Conservation (phyloP, 768 basidiomycete species). For the Lactarius vividus region DNA sequence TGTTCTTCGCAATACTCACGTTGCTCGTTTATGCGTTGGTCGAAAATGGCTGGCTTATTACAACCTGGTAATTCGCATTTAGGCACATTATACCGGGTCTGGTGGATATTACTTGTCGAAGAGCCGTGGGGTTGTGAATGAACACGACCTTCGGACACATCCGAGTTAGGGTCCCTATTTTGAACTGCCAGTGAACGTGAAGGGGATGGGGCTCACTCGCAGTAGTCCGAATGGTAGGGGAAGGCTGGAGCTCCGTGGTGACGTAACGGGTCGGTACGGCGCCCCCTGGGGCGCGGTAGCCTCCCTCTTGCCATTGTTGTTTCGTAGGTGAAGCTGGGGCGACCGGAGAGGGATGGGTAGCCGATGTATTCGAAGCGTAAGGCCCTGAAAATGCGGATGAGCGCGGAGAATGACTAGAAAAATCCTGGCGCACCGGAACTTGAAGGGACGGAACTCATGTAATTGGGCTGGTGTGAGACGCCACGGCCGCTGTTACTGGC, state of each 20-base stretch:
- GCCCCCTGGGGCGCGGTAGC: background rate
- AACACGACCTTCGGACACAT: background rate
- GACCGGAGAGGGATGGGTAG: background rate
- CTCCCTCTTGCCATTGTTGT: background rate
- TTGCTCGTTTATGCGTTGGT: constrained; percentile 1
- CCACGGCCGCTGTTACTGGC: background rate
- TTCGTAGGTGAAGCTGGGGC: background rate
- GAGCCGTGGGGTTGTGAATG: background rate
- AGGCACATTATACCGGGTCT: background rate
- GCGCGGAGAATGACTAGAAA: background rate
- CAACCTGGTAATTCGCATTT: constrained; percentile 1
- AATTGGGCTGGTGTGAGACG: background rate
- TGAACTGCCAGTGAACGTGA: background rate
- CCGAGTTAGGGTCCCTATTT: background rate
- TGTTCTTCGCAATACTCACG: constrained; percentile 10
- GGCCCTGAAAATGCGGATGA: background rate
- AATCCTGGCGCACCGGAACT: background rate
- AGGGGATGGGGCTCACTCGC: background rate
- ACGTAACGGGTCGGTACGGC: background rate
- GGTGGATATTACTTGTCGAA: too few relatives aligned
- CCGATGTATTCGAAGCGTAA: background rate
- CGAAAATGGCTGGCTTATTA: background rate
- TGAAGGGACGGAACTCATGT: background rate
- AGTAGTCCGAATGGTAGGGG: background rate
- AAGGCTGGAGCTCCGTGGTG: background rate